A percentile compares a stretch with the other conserved stretches of the same genome.
phyloP scores from a whole-genome alignment of 805 yeast species.

The Wickerhamiella occidentalis region DNA sequence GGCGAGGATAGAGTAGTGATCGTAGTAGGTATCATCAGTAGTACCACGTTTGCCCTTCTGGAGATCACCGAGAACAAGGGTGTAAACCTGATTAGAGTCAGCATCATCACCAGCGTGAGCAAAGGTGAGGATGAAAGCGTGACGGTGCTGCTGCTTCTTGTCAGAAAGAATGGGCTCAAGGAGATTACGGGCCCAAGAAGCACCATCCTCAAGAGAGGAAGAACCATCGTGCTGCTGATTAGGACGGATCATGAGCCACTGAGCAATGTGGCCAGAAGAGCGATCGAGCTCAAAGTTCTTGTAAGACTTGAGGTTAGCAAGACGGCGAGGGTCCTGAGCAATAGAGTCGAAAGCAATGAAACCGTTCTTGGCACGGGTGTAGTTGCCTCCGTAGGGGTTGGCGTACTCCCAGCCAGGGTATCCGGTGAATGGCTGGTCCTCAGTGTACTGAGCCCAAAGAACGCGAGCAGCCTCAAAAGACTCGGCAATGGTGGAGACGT shows the following conservation, averaged over 20 bases:
- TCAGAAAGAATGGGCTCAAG: constrained; percentile 28
- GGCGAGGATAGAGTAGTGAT: constrained; percentile 42
- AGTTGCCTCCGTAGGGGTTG: constrained; percentile 30
- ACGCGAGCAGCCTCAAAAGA: constrained; percentile 35
- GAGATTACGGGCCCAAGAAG: constrained; percentile 37
- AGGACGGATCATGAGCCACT: constrained; percentile 43
- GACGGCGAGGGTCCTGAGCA: constrained; percentile 29
- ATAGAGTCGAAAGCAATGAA: constrained; percentile 34
- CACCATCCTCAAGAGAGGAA: constrained; percentile 37
- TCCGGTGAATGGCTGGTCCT: constrained; percentile 42
- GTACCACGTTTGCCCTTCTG: constrained; percentile 34
- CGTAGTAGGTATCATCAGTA: constrained; percentile 37
- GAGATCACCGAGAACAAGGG: constrained; percentile 39
- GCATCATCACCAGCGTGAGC: constrained; percentile 38
- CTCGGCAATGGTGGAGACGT: constrained; percentile 39
- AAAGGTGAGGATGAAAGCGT: constrained; percentile 38
- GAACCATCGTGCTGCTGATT: constrained; percentile 45
- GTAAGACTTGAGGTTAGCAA: constrained; percentile 37
- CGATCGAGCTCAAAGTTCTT: constrained; percentile 35
- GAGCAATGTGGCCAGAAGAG: constrained; percentile 34
- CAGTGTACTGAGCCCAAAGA: constrained; percentile 45
- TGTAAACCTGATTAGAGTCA: constrained; percentile 35
- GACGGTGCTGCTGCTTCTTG: constrained; percentile 37
- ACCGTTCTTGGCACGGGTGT: constrained; percentile 44
- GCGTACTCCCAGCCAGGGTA: constrained; percentile 37